Percentiles rank a stretch among this genome's conserved stretches.
Evolutionary conservation across 164 flowering plant species (phyloP).

Genomic region (Kingdonia uniflora): DNA sequence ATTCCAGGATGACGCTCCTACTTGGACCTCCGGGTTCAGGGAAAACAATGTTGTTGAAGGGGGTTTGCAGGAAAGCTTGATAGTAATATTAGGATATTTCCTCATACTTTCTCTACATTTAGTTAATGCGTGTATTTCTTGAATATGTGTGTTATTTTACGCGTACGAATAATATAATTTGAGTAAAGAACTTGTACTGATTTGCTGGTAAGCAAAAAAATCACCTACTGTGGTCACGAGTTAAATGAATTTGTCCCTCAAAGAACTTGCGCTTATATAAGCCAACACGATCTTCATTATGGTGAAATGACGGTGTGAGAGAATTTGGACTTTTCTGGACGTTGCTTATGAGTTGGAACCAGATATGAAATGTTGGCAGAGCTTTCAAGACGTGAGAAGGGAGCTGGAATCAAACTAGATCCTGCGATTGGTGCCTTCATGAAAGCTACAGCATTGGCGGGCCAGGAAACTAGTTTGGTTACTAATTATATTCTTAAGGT

Average conservation of each 20-base stretch:
- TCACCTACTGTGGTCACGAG: conserved; percentile 55
- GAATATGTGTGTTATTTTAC: no score
- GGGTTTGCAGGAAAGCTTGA: conserved; percentile 42
- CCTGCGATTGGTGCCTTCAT: conserved; percentile 55
- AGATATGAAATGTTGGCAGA: conserved; percentile 46
- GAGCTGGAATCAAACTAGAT: conserved; percentile 48
- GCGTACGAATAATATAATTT: no score
- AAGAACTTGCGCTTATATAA: conserved; percentile 56
- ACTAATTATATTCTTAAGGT: conserved; percentile 60
- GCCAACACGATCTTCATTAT: conserved; percentile 62
- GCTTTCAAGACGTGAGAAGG: conserved; percentile 42
- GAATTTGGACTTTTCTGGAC: conserved; percentile 54
- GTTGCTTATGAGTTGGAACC: conserved; percentile 59
- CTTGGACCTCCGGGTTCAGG: conserved; percentile 54
- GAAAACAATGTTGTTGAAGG: conserved; percentile 36
- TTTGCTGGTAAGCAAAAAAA: conserved; percentile 33
- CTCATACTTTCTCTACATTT: conserved; percentile 3
- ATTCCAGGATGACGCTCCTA: conserved; percentile 24
- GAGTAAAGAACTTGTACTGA: neutral
- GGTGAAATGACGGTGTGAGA: conserved; percentile 60
- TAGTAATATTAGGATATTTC: conserved; percentile 22
- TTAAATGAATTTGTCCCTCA: conserved; percentile 47
- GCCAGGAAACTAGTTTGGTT: conserved; percentile 42
- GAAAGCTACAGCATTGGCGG: conserved; percentile 53
- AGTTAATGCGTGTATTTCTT: no score